Conservation (phyloP, 1,284 basidiomycete genomes). For the Kalmanozyma brasiliensis region DNA sequence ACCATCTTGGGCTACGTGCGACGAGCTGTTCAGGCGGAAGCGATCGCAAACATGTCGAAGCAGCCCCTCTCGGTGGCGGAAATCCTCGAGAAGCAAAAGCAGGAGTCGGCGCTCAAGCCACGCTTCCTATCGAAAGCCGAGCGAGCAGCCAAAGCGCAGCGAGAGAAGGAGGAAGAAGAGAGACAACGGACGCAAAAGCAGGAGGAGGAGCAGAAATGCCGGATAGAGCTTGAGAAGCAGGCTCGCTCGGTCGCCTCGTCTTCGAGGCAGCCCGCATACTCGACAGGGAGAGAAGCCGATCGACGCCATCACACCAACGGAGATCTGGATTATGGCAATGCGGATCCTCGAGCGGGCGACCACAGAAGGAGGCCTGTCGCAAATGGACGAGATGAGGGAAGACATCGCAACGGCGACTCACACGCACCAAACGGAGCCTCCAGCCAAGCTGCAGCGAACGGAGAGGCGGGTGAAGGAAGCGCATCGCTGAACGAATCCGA, state of each 20-base stretch:
- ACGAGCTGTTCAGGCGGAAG: too few species aligned
- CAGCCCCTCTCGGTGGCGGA: slow-evolving; percentile 58
- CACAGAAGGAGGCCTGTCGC: not conserved
- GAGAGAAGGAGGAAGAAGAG: slow-evolving; percentile 33
- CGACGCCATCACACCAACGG: slow-evolving; percentile 5
- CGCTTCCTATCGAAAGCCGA: slow-evolving; percentile 61
- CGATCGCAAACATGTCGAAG: slow-evolving; percentile 40
- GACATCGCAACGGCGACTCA: not conserved
- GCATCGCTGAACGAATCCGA: slow-evolving; percentile 49
- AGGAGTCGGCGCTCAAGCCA: slow-evolving; percentile 49
- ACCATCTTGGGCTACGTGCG: too few species aligned
- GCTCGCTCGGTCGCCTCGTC: slow-evolving; percentile 29
- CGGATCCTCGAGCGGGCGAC: slow-evolving; percentile 21
- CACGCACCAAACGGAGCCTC: not conserved
- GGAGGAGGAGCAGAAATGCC: slow-evolving; percentile 73
- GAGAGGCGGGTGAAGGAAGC: not conserved
- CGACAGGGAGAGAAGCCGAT: slow-evolving; percentile 1
- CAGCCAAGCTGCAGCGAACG: not conserved
- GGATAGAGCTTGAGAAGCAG: slow-evolving; percentile 78
- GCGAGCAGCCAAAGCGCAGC: slow-evolving; percentile 47
- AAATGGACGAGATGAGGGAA: not conserved
- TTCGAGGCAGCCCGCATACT: slow-evolving; percentile 4
- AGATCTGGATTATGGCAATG: slow-evolving; percentile 26
- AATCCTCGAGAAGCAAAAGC: slow-evolving; percentile 53
- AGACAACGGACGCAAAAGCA: slow-evolving; percentile 69